Evolutionary conservation across 805 yeast genomes (phyloP), one percentile per base, ranked within the genome.

Genomic region (Pichia californica): DNA sequence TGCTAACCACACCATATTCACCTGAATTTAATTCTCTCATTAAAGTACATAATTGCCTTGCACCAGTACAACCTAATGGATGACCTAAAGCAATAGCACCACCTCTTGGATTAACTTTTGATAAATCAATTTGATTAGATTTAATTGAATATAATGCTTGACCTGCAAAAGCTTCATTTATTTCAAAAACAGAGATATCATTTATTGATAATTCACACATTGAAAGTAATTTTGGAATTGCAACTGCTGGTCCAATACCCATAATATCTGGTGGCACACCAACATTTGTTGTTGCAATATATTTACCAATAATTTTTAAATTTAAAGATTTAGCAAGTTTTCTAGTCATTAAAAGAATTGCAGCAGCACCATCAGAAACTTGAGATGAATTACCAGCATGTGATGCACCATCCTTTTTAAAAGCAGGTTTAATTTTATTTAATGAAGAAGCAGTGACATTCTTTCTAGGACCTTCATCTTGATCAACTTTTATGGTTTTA

Each of bases 231-330:
- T 75, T 76, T 49, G 99, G 98, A 56, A 91, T 89, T 47, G 98
- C 99, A 56, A 76, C 79, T 23, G 95, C 97, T 46, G 99, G 99
- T 35, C 98, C 99, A 56, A 91, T 80, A 46, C 98, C 99, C 99
- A 91, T 91, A 48, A 89, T 78, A 67, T 88, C 95, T 19, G 97
- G 97, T 44, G 97, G 96, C 36, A 89, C 96, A 55, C 99, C 99
- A 44, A 84, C 91, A 32, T 81, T 70, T 53, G 83, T 76, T 57
- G 86, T 81, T 54, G 81, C 83, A 49, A 88, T 79, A 55, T 77
- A 91, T 69, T 85, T 86, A 49, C 82, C 99, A 46, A 83, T 56
- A 48, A 88, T 79, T 43, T 84, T 81, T 54, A 84, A 73, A 31
- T 83, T 81, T 46, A 81, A 67, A 54, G 74, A 67, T 63, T 83